Conservation (phyloP, 2,329 filamentous ascomycete genomes). For the Apiospora koreana region DNA sequence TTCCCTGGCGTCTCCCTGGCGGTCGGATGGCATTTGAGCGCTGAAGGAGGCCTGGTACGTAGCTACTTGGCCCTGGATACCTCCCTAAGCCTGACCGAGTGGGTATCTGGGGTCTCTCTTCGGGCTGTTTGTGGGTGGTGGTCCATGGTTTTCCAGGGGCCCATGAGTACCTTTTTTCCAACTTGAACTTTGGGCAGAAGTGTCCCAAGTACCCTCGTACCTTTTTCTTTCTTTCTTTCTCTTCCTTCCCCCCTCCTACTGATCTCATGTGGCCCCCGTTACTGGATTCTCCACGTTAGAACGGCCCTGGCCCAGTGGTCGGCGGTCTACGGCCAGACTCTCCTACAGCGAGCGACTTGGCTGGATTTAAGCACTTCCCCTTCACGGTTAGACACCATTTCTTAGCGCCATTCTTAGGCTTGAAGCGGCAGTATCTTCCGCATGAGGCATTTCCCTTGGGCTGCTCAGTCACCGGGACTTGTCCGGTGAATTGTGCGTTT, state of each 20-base stretch:
- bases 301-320: conserved; percentile 10
- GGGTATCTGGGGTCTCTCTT: conserved; percentile 11
- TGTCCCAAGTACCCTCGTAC: conserved; percentile 1
- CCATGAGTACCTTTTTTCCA: conserved; percentile 5
- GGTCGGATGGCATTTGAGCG: conserved; percentile 5
- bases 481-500: background rate
- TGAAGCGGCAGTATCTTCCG: background rate
- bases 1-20: conserved; percentile 8
- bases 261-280: conserved; percentile 12
- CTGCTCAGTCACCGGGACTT: background rate
- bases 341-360: conserved; percentile 1
- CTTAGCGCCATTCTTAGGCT: background rate
- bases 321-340: conserved; percentile 11
- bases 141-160: conserved; percentile 6
- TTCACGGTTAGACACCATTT: background rate
- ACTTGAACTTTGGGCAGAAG: conserved; percentile 6
- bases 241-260: background rate
- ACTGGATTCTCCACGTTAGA: conserved; percentile 12
- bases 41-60: conserved; percentile 1
- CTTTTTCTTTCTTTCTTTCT: background rate
- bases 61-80: conserved; percentile 3
- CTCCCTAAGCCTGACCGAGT: background rate
- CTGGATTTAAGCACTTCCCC: background rate
- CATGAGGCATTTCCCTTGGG: background rate
- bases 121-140: conserved; percentile 14